These are phyloP conservation scores for Cladosporium sp. DNA, from an alignment of 2,329 filamentous ascomycete species.

Conservation along the genomic window DNA sequence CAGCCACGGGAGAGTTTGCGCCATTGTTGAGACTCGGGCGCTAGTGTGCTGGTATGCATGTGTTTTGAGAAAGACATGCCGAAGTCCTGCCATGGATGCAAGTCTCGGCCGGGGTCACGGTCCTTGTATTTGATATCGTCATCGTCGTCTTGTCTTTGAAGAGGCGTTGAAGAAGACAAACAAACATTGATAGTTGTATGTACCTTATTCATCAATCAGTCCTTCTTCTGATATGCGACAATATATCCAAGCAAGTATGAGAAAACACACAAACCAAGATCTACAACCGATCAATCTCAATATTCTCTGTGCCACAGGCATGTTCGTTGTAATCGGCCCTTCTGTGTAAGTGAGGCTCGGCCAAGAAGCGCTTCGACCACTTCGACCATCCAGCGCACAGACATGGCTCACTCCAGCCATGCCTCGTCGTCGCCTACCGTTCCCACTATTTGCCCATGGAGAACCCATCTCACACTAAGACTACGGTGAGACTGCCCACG, in stretches of 20 bases:
- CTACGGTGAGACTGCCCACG: slow-evolving; percentile 12
- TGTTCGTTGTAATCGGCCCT: background rate
- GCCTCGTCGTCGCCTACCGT: slow-evolving; percentile 1
- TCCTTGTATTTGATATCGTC: no score
- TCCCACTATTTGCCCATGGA: slow-evolving; percentile 11
- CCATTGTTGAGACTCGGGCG: slow-evolving; percentile 3
- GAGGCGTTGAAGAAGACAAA: no score
- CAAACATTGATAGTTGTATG: no score
- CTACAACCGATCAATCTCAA: no score
- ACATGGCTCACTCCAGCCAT: background rate
- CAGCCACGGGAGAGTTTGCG: background rate
- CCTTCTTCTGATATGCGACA: no score
- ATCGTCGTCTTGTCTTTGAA: no score
- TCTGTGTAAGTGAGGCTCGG: background rate
- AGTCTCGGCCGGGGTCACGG: background rate
- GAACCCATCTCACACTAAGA: background rate
- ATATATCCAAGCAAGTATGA: no score
- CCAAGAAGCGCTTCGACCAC: no score
- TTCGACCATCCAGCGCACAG: no score
- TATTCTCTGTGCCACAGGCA: no score
- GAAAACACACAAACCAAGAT: no score
- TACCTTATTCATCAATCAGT: no score
- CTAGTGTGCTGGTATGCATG: background rate
- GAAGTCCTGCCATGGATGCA: slow-evolving; percentile 1
- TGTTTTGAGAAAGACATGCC: background rate